A percentile compares a stretch with the other conserved stretches of the same genome.
Evolutionary conservation across 225 moss, liverwort and hornwort genomes (phyloP).

Genomic region (Bryum argenteum): DNA sequence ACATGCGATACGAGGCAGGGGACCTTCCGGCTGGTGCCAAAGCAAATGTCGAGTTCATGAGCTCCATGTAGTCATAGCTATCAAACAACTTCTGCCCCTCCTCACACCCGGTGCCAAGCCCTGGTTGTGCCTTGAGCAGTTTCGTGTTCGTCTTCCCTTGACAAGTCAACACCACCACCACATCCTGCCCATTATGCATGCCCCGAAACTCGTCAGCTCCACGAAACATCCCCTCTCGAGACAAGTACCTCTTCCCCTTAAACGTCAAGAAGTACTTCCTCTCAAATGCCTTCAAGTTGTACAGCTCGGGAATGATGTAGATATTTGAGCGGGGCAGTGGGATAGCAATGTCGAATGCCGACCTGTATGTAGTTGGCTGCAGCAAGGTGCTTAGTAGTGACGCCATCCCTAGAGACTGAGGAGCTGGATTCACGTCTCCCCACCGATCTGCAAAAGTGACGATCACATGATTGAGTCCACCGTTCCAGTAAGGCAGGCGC

Average conservation of each 20-base stretch:
- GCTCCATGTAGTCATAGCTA: constrained; percentile 47
- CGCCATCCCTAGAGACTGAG: constrained; percentile 44
- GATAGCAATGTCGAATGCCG: constrained; percentile 58
- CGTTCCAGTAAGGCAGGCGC: constrained; percentile 48
- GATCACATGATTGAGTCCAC: constrained; percentile 64
- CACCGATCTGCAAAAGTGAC: constrained; percentile 66
- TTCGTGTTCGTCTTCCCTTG: constrained; percentile 43
- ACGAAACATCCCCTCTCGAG: constrained; percentile 54
- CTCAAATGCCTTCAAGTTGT: constrained; percentile 35
- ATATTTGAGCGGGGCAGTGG: constrained; percentile 52
- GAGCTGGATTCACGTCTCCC: constrained; percentile 46
- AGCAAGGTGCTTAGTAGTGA: constrained; percentile 49
- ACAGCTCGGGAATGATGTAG: constrained; percentile 17
- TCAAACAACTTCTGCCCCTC: constrained; percentile 47
- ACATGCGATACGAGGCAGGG: constrained; percentile 59
- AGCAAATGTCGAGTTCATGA: constrained; percentile 70
- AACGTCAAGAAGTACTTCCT: constrained; percentile 63
- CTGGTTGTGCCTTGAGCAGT: constrained; percentile 32
- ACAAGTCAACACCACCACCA: constrained; percentile 52
- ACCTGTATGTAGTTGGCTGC: constrained; percentile 50
- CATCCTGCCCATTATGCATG: constrained; percentile 70
- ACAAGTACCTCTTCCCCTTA: constrained; percentile 55
- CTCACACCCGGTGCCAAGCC: constrained; percentile 44
- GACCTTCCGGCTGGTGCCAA: constrained; percentile 63
- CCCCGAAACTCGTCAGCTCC: constrained; percentile 37